A percentile compares a stretch with the other conserved stretches of the same genome.
Evolutionary conservation across 805 yeast species (phyloP).

Genomic region (Blastobotrys parvus): DNA sequence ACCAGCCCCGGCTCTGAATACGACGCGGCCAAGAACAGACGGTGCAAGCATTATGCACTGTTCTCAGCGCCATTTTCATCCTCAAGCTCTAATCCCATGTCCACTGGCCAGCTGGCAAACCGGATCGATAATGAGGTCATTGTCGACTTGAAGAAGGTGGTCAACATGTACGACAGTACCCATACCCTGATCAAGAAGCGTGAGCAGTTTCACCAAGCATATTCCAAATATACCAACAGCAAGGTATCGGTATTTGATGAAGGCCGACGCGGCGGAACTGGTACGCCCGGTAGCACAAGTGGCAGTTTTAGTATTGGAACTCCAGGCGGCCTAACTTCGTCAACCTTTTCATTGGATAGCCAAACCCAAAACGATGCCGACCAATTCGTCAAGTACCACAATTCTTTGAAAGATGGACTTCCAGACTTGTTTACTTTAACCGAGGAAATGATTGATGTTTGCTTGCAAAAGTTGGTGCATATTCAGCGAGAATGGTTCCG

Average conservation of each 20-base stretch:
- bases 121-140: conserved; percentile 15
- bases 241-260: background rate
- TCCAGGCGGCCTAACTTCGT: too few relatives aligned
- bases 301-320: background rate
- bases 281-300: background rate
- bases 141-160: conserved; percentile 11
- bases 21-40: conserved; percentile 5
- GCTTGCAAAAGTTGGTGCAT: conserved; percentile 10
- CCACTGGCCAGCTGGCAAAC: conserved; percentile 10
- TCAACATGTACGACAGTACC: conserved; percentile 16
- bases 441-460: conserved; percentile 11
- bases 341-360: background rate
- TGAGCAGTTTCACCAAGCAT: conserved; percentile 13
- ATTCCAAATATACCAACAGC: conserved; percentile 10
- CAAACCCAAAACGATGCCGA: conserved; percentile 14
- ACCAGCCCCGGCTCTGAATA: conserved; percentile 3
- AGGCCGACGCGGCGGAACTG: background rate
- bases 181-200: conserved; percentile 12
- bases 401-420: conserved; percentile 17
- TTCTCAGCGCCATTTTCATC: conserved; percentile 14
- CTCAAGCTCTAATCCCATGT: conserved; percentile 10
- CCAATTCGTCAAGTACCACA: conserved; percentile 16
- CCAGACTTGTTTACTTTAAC: conserved; percentile 16
- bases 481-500: conserved; percentile 20
- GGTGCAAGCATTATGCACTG: conserved; percentile 13